Evolutionary conservation across 23 red algal species (phyloP).

Genomic region (Chondrus crispus): DNA sequence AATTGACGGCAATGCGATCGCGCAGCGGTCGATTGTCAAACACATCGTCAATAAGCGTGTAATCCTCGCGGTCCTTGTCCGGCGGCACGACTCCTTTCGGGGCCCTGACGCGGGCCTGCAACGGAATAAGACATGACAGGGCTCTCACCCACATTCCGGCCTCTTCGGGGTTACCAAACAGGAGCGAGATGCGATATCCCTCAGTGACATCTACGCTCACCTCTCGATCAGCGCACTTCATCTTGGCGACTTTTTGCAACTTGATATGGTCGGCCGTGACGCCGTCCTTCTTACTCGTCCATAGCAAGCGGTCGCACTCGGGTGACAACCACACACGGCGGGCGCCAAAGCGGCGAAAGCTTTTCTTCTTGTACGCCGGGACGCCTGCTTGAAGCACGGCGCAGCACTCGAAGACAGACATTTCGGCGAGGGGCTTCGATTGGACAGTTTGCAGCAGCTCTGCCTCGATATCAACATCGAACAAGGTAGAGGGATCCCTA

Average conservation of each 20-base stretch:
- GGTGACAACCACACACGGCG: conserved; percentile 61
- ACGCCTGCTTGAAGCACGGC: conserved; percentile 55
- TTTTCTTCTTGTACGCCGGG: conserved; percentile 60
- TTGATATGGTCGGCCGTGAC: conserved; percentile 38
- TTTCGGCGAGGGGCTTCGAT: background rate
- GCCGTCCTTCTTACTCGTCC: conserved; percentile 70
- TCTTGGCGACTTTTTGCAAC: conserved; percentile 26
- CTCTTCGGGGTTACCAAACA: conserved; percentile 54
- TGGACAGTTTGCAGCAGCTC: conserved; percentile 7
- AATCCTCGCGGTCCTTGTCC: conserved; percentile 67
- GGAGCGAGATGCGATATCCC: conserved; percentile 54
- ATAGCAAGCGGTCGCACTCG: conserved; percentile 29
- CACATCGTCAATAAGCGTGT: conserved; percentile 48
- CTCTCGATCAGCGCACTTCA: conserved; percentile 55
- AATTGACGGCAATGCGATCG: conserved; percentile 7
- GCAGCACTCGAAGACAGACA: conserved; percentile 68
- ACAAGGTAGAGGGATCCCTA: conserved; percentile 10
- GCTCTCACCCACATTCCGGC: conserved; percentile 62
- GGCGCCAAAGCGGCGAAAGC: conserved; percentile 48
- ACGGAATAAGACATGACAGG: conserved; percentile 54
- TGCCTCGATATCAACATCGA: conserved; percentile 16
- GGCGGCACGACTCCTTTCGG: conserved; percentile 29
- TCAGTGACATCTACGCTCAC: conserved; percentile 37
- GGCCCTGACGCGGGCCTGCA: conserved; percentile 45
- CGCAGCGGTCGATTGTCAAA: conserved; percentile 32